Evolutionary conservation across 805 yeast genomes (phyloP).

Genomic region (Helenozyma baotianmanensis): DNA sequence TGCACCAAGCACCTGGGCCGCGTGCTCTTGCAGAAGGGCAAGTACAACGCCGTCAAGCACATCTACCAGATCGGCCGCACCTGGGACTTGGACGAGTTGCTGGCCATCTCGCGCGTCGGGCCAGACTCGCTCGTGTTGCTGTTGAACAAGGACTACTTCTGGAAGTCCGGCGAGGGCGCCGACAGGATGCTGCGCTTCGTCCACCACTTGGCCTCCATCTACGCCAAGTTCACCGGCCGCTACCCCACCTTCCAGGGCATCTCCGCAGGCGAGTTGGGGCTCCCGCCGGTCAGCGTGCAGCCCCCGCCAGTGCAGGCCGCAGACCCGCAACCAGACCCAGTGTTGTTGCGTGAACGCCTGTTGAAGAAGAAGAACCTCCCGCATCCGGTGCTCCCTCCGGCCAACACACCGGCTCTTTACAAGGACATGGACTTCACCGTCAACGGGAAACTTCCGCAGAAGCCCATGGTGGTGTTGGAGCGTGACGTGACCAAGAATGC

Average conservation of each 20-base stretch:
- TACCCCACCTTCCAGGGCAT: slow-evolving; percentile 35
- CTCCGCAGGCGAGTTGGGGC: slow-evolving; percentile 29
- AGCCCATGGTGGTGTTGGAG: slow-evolving; percentile 38
- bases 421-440: slow-evolving; percentile 38
- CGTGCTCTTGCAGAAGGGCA: slow-evolving; percentile 77
- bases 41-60: slow-evolving; percentile 64
- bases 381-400: slow-evolving; percentile 16
- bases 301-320: not conserved
- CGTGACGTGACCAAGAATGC: slow-evolving; percentile 16
- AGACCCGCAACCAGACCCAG: slow-evolving; percentile 9
- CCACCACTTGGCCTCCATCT: slow-evolving; percentile 27
- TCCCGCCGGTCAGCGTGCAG: slow-evolving; percentile 18
- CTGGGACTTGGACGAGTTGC: slow-evolving; percentile 78
- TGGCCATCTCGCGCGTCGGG: slow-evolving; percentile 47
- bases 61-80: slow-evolving; percentile 86
- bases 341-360: slow-evolving; percentile 18
- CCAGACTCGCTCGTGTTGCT: slow-evolving; percentile 54
- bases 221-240: slow-evolving; percentile 31
- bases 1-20: slow-evolving; percentile 64
- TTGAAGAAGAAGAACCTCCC: slow-evolving; percentile 19
- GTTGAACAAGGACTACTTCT: slow-evolving; percentile 76
- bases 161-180: slow-evolving; percentile 47
- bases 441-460: slow-evolving; percentile 38
- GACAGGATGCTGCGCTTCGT: slow-evolving; percentile 33
- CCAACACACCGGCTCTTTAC: slow-evolving; percentile 27